A percentile compares a stretch with the other conserved stretches of the same genome.
Evolutionary conservation across 2,329 filamentous ascomycete species (phyloP).

Genomic region (Chrysosporium keratinophilum): DNA sequence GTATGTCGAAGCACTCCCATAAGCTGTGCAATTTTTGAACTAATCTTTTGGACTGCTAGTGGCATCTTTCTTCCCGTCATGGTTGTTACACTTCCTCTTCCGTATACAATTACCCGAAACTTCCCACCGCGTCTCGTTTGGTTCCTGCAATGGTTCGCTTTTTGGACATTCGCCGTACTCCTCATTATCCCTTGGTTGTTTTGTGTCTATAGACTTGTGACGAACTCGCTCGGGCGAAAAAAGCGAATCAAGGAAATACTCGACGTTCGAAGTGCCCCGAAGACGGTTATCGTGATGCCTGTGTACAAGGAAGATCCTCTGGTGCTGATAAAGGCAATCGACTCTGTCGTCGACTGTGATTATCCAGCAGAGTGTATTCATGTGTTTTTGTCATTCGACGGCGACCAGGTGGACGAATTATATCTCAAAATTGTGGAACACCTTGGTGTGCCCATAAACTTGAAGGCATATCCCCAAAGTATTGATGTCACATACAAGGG

Average conservation of each 20-base stretch:
- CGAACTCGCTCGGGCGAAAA: constrained; percentile 69
- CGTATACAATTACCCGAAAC: constrained; percentile 56
- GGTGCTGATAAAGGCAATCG: constrained; percentile 70
- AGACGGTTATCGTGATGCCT: constrained; percentile 93
- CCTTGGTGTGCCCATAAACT: constrained; percentile 66
- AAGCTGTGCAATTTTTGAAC: constrained; percentile 11
- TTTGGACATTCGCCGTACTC: constrained; percentile 80
- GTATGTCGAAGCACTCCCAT: constrained; percentile 38
- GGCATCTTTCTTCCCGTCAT: constrained; percentile 84
- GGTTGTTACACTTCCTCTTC: constrained; percentile 82
- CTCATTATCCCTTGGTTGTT: constrained; percentile 85
- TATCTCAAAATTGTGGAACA: constrained; percentile 78
- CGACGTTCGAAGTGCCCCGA: constrained; percentile 76
- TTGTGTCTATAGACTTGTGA: constrained; percentile 84
- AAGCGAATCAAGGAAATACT: constrained; percentile 75
- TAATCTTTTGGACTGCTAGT: constrained; percentile 36
- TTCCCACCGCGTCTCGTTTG: constrained; percentile 61
- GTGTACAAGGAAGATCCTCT: constrained; percentile 88
- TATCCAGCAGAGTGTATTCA: constrained; percentile 89
- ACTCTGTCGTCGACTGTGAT: constrained; percentile 87
- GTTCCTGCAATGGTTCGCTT: constrained; percentile 85
- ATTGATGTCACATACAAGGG: constrained; percentile 80
- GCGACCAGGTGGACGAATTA: constrained; percentile 75
- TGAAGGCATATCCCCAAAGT: constrained; percentile 72
- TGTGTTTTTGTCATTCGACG: constrained; percentile 91